Percentiles rank a stretch among this genome's conserved stretches.
These are phyloP conservation scores for Ceratocystis albifundus DNA, from an alignment of 2,329 filamentous ascomycete genomes.

Conservation along the genomic window DNA sequence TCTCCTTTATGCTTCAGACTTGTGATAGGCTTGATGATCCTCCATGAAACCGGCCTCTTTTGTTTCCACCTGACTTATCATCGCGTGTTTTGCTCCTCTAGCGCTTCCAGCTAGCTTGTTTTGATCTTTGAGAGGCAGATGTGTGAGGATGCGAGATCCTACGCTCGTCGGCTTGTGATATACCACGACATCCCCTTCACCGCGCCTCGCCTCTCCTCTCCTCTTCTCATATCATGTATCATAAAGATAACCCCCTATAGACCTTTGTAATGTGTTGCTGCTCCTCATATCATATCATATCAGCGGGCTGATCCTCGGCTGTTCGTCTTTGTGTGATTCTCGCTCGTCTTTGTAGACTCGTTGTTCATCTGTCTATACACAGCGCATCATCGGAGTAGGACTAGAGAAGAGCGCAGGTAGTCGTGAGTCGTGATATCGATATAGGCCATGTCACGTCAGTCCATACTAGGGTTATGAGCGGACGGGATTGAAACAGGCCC, in stretches of 20 bases:
- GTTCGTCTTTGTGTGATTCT: neutral
- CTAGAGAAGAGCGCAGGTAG: neutral
- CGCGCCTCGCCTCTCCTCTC: neutral
- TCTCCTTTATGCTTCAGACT: slow-evolving; percentile 1
- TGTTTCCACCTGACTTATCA: slow-evolving; percentile 4
- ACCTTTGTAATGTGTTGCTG: neutral
- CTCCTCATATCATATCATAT: neutral
- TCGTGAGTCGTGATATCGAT: neutral
- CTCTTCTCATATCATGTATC: neutral
- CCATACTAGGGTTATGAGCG: neutral
- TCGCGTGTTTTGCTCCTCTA: neutral
- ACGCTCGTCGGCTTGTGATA: neutral
- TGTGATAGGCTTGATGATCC: neutral
- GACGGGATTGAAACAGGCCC: neutral
- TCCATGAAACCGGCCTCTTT: slow-evolving; percentile 4
- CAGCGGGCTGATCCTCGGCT: neutral
- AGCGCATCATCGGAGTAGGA: neutral
- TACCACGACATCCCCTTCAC: neutral
- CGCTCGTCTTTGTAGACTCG: neutral
- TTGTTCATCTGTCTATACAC: neutral
- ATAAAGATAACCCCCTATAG: neutral
- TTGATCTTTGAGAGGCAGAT: slow-evolving; percentile 1
- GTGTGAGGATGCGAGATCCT: neutral
- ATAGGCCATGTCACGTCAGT: neutral
- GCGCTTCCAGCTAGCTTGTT: neutral